Evolutionary conservation across 2,329 filamentous ascomycete genomes (phyloP), one percentile per base, ranked within the genome.

Genomic region (Aspergillus nomiae): DNA sequence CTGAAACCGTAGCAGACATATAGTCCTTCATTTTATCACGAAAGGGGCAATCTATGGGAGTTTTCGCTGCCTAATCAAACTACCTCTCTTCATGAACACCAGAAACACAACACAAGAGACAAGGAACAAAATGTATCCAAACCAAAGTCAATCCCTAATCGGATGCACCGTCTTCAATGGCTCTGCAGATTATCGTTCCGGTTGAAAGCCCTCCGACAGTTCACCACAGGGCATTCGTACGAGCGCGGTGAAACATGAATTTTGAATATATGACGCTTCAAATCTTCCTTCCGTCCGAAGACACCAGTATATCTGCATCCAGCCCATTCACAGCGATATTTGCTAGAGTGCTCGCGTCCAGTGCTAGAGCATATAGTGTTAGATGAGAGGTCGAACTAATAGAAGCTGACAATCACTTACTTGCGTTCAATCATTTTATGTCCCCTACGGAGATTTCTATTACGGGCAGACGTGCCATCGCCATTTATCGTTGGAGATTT

Each of bases 161-260:
- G 30, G 14, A 56, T 60, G 58, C 14, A 34, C 28, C 26, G 30
- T 19, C 4, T 36, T 4, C 7, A 59, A 55, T 64, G 62, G 19
- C 59, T 48, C 34, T 41, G 48, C 14, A 64, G 19, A 16, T 64
- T 64, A 19, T 64, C 36, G 12, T 55, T 43, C n/a, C 58, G 46
- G 21, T 61, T 63, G 21, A 50, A 63, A 8, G 41, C n/a, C 32
- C 26, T 55, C 5, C 11, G 11, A 24, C 62, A 64, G 2, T 14
- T n/a, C 3, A 9, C n/a, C 8, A 51, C 24, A 8, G 46, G 46
- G 9, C 59, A 64, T 4, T 14, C 28, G 32, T 46, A 58, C 3
- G 62, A 46, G 2, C 26, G 36, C 1, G 58, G 55, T 2, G 38
- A 32, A 6, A 61, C 24, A 14, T 61, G 62, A 4, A 58, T 64